These are phyloP conservation scores for Panicum hallii DNA, from an alignment of 202 grass and related monocot genomes.

Conservation along the genomic window DNA sequence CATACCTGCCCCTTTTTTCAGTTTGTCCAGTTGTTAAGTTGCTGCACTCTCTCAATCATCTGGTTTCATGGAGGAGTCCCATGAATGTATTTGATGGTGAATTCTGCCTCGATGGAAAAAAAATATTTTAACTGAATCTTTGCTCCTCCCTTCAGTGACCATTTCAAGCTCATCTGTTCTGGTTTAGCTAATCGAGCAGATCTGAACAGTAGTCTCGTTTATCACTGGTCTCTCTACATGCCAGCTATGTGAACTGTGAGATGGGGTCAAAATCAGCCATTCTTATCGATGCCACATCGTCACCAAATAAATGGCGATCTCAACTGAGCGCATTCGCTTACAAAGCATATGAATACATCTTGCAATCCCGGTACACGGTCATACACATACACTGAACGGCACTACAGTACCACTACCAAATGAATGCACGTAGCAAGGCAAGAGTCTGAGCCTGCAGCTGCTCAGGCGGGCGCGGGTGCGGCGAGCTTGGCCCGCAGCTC, in stretches of 20 bases:
- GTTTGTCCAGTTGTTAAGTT: constrained; percentile 40
- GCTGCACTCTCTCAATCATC: constrained; percentile 9
- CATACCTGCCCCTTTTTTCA: constrained; percentile 28
- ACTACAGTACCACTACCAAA: background rate
- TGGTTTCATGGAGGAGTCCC: constrained; percentile 24
- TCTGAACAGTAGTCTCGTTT: no score
- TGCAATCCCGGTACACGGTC: background rate
- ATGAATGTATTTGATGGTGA: constrained; percentile 28
- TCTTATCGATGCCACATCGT: background rate
- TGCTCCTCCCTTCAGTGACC: background rate
- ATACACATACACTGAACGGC: background rate
- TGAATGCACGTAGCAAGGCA: background rate
- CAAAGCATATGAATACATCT: background rate
- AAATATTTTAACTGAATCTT: constrained; percentile 10
- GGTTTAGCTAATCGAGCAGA: background rate
- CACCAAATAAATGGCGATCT: background rate
- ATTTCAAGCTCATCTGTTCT: background rate
- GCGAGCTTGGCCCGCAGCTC: constrained; percentile 75
- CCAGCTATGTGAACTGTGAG: background rate
- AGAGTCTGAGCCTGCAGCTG: background rate
- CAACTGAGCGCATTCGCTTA: background rate
- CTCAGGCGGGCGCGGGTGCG: constrained; percentile 14
- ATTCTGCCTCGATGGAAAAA: constrained; percentile 11
- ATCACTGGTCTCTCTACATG: background rate
- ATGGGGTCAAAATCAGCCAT: background rate